Evolutionary conservation across 129 eudicot species (phyloP).

Genomic region (Solidago caesia): DNA sequence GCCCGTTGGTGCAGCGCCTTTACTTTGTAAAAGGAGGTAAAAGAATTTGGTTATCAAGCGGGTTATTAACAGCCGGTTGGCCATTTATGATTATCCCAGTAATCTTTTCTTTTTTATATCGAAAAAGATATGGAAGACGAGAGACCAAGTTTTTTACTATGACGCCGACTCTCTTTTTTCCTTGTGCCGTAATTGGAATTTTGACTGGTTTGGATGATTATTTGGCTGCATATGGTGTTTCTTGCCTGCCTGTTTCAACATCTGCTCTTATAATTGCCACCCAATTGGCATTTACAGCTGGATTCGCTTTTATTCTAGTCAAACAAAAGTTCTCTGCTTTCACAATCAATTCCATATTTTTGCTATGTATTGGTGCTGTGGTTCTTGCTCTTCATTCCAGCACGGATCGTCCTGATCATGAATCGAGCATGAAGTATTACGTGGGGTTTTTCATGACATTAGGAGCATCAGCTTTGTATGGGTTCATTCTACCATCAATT

Average conservation of each 20-base stretch:
- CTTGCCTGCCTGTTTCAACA: constrained; percentile 47
- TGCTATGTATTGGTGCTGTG: constrained; percentile 43
- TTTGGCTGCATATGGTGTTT: constrained; percentile 38
- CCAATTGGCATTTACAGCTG: constrained; percentile 54
- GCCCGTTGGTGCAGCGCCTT: constrained; percentile 44
- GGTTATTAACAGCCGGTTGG: constrained; percentile 52
- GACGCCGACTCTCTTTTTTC: constrained; percentile 30
- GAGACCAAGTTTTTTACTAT: constrained; percentile 24
- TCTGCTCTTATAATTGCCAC: constrained; percentile 48
- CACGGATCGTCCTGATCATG: constrained; percentile 44
- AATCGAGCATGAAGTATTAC: constrained; percentile 34
- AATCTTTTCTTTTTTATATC: constrained; percentile 27
- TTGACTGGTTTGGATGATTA: constrained; percentile 47
- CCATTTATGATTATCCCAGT: constrained; percentile 40
- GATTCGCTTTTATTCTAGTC: constrained; percentile 50
- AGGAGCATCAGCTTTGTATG: constrained; percentile 46
- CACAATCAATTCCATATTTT: constrained; percentile 35
- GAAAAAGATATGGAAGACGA: constrained; percentile 16
- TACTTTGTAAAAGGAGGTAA: constrained; percentile 50
- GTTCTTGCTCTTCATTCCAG: constrained; percentile 45
- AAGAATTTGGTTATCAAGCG: constrained; percentile 50
- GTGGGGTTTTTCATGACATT: constrained; percentile 48
- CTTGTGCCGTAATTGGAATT: constrained; percentile 40
- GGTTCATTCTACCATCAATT: constrained; percentile 41
- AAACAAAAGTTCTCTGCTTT: constrained; percentile 42